Conservation (phyloP, 257 asterid species). For the Solanum gandarillasii region DNA sequence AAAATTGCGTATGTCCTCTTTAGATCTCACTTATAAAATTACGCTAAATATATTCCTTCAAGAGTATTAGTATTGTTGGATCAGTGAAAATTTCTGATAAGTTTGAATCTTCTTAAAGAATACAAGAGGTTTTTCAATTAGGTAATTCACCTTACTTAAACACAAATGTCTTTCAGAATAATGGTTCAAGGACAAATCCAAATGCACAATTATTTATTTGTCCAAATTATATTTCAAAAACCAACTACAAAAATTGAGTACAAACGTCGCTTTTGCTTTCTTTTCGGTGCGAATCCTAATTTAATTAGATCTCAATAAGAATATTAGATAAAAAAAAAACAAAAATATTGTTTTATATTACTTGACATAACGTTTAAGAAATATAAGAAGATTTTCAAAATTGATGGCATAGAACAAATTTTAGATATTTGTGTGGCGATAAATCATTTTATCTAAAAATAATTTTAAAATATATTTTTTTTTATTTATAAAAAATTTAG, state of each 20-base stretch:
- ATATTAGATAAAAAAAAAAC: not conserved
- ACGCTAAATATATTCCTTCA: not conserved
- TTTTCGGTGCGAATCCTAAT: accelerated
- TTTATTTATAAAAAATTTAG: too few species aligned
- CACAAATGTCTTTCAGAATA: not conserved
- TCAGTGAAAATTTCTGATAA: not conserved
- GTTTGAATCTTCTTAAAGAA: not conserved
- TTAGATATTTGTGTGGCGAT: too few species aligned
- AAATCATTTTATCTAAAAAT: not conserved
- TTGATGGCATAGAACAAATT: too few species aligned
- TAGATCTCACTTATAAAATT: too few species aligned
- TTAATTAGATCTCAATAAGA: not conserved
- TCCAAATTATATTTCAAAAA: not conserved
- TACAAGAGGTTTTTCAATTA: not conserved
- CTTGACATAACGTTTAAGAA: not conserved
- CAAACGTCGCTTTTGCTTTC: not conserved
- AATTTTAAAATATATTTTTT: not conserved
- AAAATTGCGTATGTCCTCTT: too few species aligned
- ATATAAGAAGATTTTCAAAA: not conserved
- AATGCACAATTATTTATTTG: not conserved
- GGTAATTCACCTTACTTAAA: not conserved
- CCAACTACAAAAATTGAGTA: not conserved
- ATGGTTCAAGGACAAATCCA: not conserved
- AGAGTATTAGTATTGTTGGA: not conserved
- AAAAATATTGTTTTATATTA: not conserved